phyloP scores from a whole-genome alignment of 1,284 basidiomycete species.

The Pyrrhoderma noxium region DNA sequence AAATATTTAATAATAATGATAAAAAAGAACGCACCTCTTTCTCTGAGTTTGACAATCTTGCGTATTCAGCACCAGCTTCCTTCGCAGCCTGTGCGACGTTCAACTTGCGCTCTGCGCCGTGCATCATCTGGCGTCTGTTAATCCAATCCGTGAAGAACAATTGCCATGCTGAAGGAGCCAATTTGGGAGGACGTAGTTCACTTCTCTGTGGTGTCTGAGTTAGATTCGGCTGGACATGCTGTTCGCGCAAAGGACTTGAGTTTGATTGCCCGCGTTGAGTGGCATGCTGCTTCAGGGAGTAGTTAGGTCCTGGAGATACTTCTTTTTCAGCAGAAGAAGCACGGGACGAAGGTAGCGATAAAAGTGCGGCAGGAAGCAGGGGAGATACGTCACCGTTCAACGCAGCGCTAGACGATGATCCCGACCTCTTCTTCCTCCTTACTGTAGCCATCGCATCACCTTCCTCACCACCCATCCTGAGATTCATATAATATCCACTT shows the following conservation, averaged over 20 bases:
- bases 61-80: conserved; percentile 89
- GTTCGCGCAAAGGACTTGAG: not conserved
- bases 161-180: conserved; percentile 94
- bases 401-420: not conserved
- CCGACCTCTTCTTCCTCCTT: not conserved
- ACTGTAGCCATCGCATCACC: not conserved
- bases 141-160: conserved; percentile 97
- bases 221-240: not conserved
- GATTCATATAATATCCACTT: not conserved
- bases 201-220: conserved; percentile 51
- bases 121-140: conserved; percentile 75
- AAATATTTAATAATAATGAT: conserved; percentile 7
- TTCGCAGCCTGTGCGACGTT: conserved; percentile 96
- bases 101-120: conserved; percentile 57
- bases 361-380: no score
- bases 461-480: not conserved
- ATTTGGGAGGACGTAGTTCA: conserved; percentile 78
- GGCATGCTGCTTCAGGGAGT: conserved; percentile 1
- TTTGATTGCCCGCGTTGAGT: not conserved
- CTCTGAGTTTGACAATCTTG: conserved; percentile 67
- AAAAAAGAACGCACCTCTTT: conserved; percentile 62
- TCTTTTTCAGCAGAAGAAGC: no score
- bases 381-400: conserved; percentile 21
- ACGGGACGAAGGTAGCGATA: no score
- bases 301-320: no score